Conservation (phyloP, 2,329 filamentous ascomycete species). For the Akanthomyces muscarius region DNA sequence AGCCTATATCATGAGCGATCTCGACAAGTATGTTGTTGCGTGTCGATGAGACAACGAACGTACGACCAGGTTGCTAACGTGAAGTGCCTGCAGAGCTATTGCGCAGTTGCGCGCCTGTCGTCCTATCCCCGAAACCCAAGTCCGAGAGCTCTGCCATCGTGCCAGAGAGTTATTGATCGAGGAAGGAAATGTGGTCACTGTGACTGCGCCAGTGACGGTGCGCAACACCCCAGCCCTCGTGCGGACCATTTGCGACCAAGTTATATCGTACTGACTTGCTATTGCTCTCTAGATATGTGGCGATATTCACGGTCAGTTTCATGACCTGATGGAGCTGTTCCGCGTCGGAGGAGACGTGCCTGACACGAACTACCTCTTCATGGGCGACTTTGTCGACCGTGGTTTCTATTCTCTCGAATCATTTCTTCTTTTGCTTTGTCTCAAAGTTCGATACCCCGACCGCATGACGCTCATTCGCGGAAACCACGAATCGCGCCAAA, state of each 20-base stretch:
- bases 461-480: constrained; percentile 94
- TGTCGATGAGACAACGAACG: neutral
- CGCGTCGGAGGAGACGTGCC: constrained; percentile 89
- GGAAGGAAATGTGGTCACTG: constrained; percentile 94
- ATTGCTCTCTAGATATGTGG: constrained; percentile 68
- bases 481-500: constrained; percentile 94
- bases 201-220: constrained; percentile 91
- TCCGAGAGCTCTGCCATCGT: constrained; percentile 95
- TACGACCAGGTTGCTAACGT: neutral
- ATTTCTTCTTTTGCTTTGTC: constrained; percentile 88
- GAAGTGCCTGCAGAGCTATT: constrained; percentile 65
- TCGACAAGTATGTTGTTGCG: constrained; percentile 67
- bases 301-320: constrained; percentile 95
- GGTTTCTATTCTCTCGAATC: constrained; percentile 98
- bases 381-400: constrained; percentile 97
- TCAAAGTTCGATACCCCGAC: constrained; percentile 96
- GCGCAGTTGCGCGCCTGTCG: constrained; percentile 92
- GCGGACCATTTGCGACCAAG: neutral
- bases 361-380: constrained; percentile 95
- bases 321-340: constrained; percentile 95
- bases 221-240: constrained; percentile 21
- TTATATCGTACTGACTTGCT: neutral
- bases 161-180: constrained; percentile 94
- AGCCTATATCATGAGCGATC: constrained; percentile 70
- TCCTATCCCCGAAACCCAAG: constrained; percentile 91